Evolutionary conservation across 176 grass and related monocot species (phyloP).

Genomic region (Raddia guianensis): DNA sequence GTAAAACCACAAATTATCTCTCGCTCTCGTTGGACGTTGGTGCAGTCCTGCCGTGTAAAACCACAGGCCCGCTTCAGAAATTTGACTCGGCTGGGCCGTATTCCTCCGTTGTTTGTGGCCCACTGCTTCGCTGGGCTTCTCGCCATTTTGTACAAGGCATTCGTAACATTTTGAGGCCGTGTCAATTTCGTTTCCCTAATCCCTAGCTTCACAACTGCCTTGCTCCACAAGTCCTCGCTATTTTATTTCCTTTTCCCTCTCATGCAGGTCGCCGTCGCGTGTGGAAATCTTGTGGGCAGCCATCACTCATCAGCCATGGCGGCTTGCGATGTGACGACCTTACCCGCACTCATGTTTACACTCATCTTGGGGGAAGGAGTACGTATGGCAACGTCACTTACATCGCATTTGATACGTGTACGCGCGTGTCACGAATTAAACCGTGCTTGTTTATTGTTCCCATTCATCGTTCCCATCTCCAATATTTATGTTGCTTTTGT

Average conservation of each 20-base stretch:
- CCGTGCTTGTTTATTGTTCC: background rate
- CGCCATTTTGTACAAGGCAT: background rate
- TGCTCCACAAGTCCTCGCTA: background rate
- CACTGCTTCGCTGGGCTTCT: background rate
- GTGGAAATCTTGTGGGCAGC: constrained; percentile 12
- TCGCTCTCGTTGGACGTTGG: no score
- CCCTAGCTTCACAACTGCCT: background rate
- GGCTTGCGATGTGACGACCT: constrained; percentile 11
- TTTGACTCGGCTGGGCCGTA: no score
- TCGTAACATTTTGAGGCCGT: background rate
- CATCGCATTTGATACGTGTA: background rate
- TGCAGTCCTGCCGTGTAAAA: no score
- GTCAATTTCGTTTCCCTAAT: background rate
- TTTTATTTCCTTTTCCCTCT: no score
- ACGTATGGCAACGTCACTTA: background rate
- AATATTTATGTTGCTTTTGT: background rate
- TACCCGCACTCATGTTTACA: constrained; percentile 11
- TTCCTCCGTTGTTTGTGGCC: background rate
- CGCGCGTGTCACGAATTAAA: no score
- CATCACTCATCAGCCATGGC: no score
- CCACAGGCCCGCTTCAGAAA: no score
- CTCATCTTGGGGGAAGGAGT: background rate
- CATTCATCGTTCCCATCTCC: background rate
- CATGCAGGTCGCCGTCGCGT: background rate
- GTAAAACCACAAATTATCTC: background rate